Evolutionary conservation across 106 monocot species (phyloP).

Genomic region (Dactylorhiza incarnata): DNA sequence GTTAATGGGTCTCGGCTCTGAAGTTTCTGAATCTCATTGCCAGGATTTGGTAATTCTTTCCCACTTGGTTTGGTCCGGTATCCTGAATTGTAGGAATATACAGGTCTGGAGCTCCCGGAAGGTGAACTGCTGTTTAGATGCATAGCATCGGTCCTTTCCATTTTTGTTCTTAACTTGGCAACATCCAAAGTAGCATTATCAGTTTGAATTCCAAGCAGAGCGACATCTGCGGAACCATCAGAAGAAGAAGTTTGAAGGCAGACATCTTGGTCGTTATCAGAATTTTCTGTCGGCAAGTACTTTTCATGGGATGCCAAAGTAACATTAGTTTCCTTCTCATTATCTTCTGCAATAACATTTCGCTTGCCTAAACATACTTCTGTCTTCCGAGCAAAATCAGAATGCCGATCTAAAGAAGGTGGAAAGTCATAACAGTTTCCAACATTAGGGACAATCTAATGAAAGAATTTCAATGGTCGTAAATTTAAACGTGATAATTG

Average conservation of each 20-base stretch:
- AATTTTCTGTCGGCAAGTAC: constrained; percentile 15
- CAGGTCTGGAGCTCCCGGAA: constrained; percentile 46
- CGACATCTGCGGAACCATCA: constrained; percentile 19
- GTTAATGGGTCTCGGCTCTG: constrained; percentile 10
- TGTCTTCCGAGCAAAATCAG: constrained; percentile 14
- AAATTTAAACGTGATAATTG: constrained; percentile 11
- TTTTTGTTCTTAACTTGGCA: constrained; percentile 13
- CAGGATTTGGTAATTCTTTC: constrained; percentile 13
- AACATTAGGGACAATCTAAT: constrained; percentile 13
- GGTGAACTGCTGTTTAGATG: constrained; percentile 29
- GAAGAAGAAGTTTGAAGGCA: constrained; percentile 21
- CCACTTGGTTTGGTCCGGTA: not conserved
- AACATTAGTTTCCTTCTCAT: constrained; percentile 7
- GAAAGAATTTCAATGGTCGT: constrained; percentile 6
- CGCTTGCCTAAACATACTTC: constrained; percentile 9
- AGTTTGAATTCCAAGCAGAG: constrained; percentile 6
- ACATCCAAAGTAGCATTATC: constrained; percentile 1
- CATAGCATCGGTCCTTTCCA: constrained; percentile 13
- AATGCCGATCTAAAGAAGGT: constrained; percentile 11
- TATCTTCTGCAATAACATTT: constrained; percentile 17
- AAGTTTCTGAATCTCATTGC: constrained; percentile 16
- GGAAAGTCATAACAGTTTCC: not conserved
- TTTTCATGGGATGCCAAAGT: constrained; percentile 3
- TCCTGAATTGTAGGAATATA: constrained; percentile 31
- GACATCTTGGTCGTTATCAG: constrained; percentile 15